Base-by-base conservation (phyloP, 352 stramenopile species). In the Pythium dissimile region DNA sequence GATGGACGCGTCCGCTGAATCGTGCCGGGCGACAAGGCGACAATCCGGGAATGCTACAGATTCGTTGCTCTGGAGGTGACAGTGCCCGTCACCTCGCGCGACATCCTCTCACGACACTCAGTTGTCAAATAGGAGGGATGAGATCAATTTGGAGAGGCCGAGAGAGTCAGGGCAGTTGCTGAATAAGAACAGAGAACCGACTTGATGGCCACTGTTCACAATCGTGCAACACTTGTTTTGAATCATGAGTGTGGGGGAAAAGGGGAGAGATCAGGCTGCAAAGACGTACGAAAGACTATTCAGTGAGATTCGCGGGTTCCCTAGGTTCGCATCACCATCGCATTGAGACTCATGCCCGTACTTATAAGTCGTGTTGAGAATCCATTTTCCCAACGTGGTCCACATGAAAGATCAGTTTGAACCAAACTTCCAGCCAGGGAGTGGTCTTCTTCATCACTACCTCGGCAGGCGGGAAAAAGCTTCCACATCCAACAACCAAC, bases 331-430 rank as follows among this genome's bases (percentile, higher is more conserved):
- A 42, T 18, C 1, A 7, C 28, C 12, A 20, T 8, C 34, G 12
- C 34, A 32, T 30, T 11, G 21, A 5, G 10, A 10, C 13, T 26
- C 10, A 21, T 16, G 9, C 28, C 18, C 47, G 59, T 16, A 55
- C 54, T 45, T 54, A 48, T 2, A 15, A 28, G 20, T 3, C 24
- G 13, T n/a, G 2, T 16, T 7, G 3, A 28, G 28, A 21, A 24
- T 49, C 12, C 27, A 51, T 11, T 20, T 10, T 20, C 18, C 39
- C 30, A 1, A n/a, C 45, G 57, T 67, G 63, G 47, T 35, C 53
- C 51, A 66, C 63, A 62, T 28, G 0, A 44, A 70, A 69, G 57
- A 70, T 70, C 46, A 52, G n/a, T 70, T 63, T 58, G 37, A 52
- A n/a, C n/a, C 43, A 16, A 51, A 51, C 21, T 15, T 21, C 24